These are phyloP conservation scores for Gardenia jasminoides DNA, from an alignment of 257 asterid species.

Conservation along the genomic window DNA sequence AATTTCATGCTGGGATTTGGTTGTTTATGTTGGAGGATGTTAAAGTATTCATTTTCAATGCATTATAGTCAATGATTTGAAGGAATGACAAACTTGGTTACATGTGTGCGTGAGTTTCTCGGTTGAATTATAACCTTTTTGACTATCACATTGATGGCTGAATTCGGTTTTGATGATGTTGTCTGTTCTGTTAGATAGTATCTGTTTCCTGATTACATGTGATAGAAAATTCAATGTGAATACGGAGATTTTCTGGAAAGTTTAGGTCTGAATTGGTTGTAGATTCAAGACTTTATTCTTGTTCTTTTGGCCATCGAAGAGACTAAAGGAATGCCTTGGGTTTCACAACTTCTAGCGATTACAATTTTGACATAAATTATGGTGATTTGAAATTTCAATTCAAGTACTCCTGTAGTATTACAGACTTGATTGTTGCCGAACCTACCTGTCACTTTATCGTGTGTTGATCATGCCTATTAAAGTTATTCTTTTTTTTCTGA, in stretches of 20 bases:
- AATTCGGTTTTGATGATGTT: background rate
- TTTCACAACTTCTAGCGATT: background rate
- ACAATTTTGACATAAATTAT: background rate
- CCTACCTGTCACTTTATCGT: too few relatives aligned
- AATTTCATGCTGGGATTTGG: background rate
- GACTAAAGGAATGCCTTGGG: background rate
- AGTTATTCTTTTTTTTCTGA: background rate
- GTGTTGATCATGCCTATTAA: background rate
- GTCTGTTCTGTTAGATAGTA: background rate
- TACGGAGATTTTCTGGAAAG: background rate
- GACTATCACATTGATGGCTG: background rate
- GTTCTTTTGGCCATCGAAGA: background rate
- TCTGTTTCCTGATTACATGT: background rate
- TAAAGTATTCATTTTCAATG: background rate
- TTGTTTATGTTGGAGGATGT: background rate
- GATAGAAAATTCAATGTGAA: slow-evolving; percentile 4
- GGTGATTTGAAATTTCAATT: background rate
- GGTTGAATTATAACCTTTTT: background rate
- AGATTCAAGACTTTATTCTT: background rate
- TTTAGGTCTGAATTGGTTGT: slow-evolving; percentile 14
- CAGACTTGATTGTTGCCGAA: too few relatives aligned
- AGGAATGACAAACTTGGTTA: background rate
- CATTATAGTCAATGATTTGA: background rate
- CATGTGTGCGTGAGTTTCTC: background rate
- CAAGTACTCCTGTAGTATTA: background rate